A percentile compares a stretch with the other conserved stretches of the same genome.
Evolutionary conservation across 2,329 filamentous ascomycete species (phyloP).

Genomic region (Fusarium agapanthi): DNA sequence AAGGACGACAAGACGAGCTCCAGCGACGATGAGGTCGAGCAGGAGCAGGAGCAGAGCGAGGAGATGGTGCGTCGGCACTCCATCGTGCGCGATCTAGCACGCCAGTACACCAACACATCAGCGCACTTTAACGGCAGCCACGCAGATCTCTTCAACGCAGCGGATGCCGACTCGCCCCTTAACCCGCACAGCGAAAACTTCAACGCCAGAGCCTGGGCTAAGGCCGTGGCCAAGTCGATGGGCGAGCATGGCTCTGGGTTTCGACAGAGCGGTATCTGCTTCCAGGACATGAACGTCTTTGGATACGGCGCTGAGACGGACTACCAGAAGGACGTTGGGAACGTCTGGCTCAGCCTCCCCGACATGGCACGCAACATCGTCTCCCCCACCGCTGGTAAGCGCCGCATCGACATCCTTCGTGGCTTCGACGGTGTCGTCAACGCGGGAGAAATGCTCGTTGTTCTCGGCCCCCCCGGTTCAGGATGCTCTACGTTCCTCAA

Average conservation of each 20-base stretch:
- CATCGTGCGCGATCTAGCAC: slow-evolving; percentile 32
- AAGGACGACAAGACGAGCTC: slow-evolving; percentile 5
- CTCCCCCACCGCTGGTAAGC: slow-evolving; percentile 10
- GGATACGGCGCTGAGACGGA: slow-evolving; percentile 59
- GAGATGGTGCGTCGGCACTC: slow-evolving; percentile 32
- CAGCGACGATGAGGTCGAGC: slow-evolving; percentile 13
- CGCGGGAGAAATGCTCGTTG: slow-evolving; percentile 75
- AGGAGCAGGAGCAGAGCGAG: background rate
- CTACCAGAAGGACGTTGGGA: slow-evolving; percentile 55
- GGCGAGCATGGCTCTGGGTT: slow-evolving; percentile 40
- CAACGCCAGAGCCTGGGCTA: slow-evolving; percentile 54
- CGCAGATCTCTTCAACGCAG: slow-evolving; percentile 25
- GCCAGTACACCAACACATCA: slow-evolving; percentile 27
- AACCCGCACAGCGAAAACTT: slow-evolving; percentile 61
- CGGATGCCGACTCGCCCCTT: slow-evolving; percentile 51
- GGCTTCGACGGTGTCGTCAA: slow-evolving; percentile 71
- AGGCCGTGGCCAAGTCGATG: slow-evolving; percentile 38
- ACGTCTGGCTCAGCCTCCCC: slow-evolving; percentile 44
- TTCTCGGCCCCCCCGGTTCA: slow-evolving; percentile 68
- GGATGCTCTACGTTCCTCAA: slow-evolving; percentile 77
- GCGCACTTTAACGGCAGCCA: slow-evolving; percentile 20
- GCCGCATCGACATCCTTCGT: slow-evolving; percentile 59
- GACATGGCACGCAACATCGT: background rate
- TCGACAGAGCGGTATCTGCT: slow-evolving; percentile 49
- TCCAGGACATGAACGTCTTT: slow-evolving; percentile 54